Evolutionary conservation across 345 rosid genomes (phyloP).

Genomic region (Salix viminalis): DNA sequence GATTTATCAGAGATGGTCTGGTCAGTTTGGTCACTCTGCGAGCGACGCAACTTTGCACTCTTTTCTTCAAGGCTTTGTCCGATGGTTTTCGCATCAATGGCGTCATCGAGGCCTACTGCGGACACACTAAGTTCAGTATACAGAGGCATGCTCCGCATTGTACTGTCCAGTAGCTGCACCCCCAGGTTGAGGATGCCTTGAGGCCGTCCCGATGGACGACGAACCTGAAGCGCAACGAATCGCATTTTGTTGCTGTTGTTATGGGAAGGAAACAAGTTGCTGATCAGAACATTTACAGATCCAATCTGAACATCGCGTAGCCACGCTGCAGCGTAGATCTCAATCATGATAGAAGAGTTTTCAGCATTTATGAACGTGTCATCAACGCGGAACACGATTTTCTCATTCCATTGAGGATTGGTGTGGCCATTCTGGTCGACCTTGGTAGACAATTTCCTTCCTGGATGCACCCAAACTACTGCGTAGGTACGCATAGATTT

Average conservation of each 20-base stretch:
- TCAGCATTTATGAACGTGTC: constrained; percentile 55
- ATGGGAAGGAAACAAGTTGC: constrained; percentile 38
- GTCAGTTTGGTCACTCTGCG: constrained; percentile 64
- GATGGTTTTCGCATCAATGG: constrained; percentile 7
- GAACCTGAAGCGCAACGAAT: constrained; percentile 38
- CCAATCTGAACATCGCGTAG: constrained; percentile 69
- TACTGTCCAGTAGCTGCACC: constrained; percentile 57
- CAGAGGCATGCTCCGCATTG: constrained; percentile 80
- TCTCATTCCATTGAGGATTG: constrained; percentile 85
- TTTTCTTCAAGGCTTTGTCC: constrained; percentile 10
- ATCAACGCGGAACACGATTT: constrained; percentile 70
- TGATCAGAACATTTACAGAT: constrained; percentile 54
- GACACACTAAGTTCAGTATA: constrained; percentile 41
- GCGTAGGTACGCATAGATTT: constrained; percentile 84
- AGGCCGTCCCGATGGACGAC: constrained; percentile 86
- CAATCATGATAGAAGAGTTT: constrained; percentile 55
- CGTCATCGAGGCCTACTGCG: constrained; percentile 14
- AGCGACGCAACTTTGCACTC: constrained; percentile 43
- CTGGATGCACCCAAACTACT: constrained; percentile 65
- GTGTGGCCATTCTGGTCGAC: constrained; percentile 61
- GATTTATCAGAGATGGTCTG: constrained; percentile 28
- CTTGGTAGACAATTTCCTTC: constrained; percentile 60
- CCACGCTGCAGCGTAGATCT: constrained; percentile 88
- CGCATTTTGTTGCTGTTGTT: constrained; percentile 29
- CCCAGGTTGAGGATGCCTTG: constrained; percentile 79